Percentiles rank a stretch among this genome's conserved stretches.
Evolutionary conservation across 2,329 filamentous ascomycete species (phyloP).

Genomic region (Allantophomopsis cytisporea): DNA sequence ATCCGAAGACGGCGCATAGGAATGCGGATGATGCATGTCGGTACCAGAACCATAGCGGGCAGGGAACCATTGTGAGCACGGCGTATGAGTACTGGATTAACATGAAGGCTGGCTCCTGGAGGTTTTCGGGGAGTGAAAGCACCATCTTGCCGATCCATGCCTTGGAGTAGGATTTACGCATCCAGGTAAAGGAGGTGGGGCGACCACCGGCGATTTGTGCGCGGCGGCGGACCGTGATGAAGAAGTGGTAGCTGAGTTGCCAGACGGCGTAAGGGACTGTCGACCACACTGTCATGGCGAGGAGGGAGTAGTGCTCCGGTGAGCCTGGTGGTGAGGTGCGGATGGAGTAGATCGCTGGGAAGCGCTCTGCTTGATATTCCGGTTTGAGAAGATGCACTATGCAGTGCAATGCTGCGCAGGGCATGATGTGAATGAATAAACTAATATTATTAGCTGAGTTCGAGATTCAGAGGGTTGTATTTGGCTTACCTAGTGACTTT

Average conservation of each 20-base stretch:
- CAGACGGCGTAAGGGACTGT: conserved; percentile 85
- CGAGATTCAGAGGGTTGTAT: not conserved
- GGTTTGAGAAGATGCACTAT: conserved; percentile 69
- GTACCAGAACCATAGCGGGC: conserved; percentile 88
- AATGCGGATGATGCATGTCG: conserved; percentile 67
- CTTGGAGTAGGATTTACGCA: conserved; percentile 81
- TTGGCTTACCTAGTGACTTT: conserved; percentile 70
- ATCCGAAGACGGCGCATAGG: conserved; percentile 71
- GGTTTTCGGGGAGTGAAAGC: conserved; percentile 54
- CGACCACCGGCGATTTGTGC: conserved; percentile 93
- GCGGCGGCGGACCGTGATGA: conserved; percentile 88
- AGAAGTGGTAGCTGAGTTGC: conserved; percentile 86
- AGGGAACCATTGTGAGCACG: conserved; percentile 84
- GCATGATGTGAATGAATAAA: conserved; percentile 99
- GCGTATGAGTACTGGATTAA: conserved; percentile 88
- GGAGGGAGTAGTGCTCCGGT: conserved; percentile 64
- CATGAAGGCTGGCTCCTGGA: conserved; percentile 93
- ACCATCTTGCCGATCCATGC: conserved; percentile 82
- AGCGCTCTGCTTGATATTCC: conserved; percentile 52
- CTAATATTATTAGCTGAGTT: conserved; percentile 20
- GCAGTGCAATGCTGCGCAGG: conserved; percentile 84
- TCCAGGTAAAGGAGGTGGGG: conserved; percentile 95
- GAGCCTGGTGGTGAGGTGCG: conserved; percentile 56
- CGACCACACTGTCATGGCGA: conserved; percentile 88
- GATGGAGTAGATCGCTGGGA: conserved; percentile 78